Evolutionary conservation across 768 basidiomycete species (phyloP).

Genomic region (Jaapia argillacea): DNA sequence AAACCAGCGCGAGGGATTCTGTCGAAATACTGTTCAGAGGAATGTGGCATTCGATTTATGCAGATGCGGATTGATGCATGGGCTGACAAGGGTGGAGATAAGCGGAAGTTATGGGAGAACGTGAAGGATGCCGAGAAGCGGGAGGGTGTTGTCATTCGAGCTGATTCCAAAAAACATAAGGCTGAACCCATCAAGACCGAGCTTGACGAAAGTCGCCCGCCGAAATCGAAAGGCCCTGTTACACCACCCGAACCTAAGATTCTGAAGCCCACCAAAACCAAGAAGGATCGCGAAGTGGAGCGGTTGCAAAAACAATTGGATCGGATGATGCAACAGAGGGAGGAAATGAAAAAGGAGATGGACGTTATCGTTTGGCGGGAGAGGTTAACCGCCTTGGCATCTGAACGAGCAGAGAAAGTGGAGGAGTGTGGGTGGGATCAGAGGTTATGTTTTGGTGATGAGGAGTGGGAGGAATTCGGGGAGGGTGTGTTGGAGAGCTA

Average conservation of each 20-base stretch:
- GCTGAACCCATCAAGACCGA: slow-evolving; percentile 16
- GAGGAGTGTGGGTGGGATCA: slow-evolving; percentile 86
- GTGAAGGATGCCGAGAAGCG: slow-evolving; percentile 61
- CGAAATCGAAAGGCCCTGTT: too few species aligned
- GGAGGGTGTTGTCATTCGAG: slow-evolving; percentile 56
- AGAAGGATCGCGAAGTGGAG: slow-evolving; percentile 44
- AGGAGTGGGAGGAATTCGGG: slow-evolving; percentile 66
- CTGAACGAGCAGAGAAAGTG: slow-evolving; percentile 50
- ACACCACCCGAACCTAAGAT: not conserved
- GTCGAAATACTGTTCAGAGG: slow-evolving; percentile 89
- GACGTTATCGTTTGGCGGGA: slow-evolving; percentile 65
- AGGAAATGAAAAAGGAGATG: slow-evolving; percentile 57
- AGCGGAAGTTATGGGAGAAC: slow-evolving; percentile 59
- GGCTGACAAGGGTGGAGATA: slow-evolving; percentile 52
- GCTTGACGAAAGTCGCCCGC: slow-evolving; percentile 12
- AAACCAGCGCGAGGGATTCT: slow-evolving; percentile 72
- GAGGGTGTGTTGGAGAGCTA: slow-evolving; percentile 62
- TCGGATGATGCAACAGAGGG: slow-evolving; percentile 48
- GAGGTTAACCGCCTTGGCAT: slow-evolving; percentile 55
- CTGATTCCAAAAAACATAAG: too few species aligned
- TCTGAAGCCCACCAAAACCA: slow-evolving; percentile 10
- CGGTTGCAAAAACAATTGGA: slow-evolving; percentile 44
- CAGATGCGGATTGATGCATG: slow-evolving; percentile 51
- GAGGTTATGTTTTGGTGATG: slow-evolving; percentile 74
- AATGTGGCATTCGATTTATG: slow-evolving; percentile 74